A percentile compares a stretch with the other conserved stretches of the same genome.
Conservation (phyloP, 148 eudicot genomes). For the Vaccinium vitisidaea region DNA sequence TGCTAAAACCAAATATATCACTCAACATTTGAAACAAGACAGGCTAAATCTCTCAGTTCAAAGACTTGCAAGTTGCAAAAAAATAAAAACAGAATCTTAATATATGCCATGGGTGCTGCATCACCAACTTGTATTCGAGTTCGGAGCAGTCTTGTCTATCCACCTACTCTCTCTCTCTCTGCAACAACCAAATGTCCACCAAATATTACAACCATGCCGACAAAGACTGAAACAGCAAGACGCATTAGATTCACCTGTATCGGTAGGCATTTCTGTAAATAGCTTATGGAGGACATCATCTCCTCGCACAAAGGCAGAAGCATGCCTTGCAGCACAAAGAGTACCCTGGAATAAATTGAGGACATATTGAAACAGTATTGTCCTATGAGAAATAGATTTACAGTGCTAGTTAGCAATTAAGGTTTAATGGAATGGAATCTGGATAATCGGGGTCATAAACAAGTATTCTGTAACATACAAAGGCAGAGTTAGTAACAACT, state of each 20-base stretch:
- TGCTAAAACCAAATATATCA: neutral
- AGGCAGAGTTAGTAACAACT: too few relatives aligned
- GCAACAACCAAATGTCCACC: constrained; percentile 16
- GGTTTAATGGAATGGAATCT: too few relatives aligned
- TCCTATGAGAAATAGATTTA: too few relatives aligned
- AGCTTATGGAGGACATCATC: constrained; percentile 93
- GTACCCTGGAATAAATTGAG: constrained; percentile 53
- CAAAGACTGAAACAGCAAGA: constrained; percentile 6
- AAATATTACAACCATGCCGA: constrained; percentile 11
- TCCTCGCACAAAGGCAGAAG: constrained; percentile 91
- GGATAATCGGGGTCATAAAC: too few relatives aligned
- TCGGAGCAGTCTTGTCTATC: constrained; percentile 88
- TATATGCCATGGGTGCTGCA: constrained; percentile 98
- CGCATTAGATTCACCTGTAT: constrained; percentile 60
- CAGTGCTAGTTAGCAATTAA: too few relatives aligned
- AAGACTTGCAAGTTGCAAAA: neutral
- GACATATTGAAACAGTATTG: too few relatives aligned
- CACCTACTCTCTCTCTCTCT: constrained; percentile 72
- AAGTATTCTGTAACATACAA: too few relatives aligned
- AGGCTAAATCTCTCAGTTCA: neutral
- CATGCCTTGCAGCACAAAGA: constrained; percentile 84
- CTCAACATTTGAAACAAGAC: neutral
- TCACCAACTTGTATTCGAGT: constrained; percentile 95
- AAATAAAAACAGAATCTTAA: constrained; percentile 43
- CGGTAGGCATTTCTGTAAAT: constrained; percentile 91